Percentiles rank a stretch among this genome's conserved stretches.
phyloP scores from a whole-genome alignment of 1,139 yeast species.

The Geotrichum histeridarum region DNA sequence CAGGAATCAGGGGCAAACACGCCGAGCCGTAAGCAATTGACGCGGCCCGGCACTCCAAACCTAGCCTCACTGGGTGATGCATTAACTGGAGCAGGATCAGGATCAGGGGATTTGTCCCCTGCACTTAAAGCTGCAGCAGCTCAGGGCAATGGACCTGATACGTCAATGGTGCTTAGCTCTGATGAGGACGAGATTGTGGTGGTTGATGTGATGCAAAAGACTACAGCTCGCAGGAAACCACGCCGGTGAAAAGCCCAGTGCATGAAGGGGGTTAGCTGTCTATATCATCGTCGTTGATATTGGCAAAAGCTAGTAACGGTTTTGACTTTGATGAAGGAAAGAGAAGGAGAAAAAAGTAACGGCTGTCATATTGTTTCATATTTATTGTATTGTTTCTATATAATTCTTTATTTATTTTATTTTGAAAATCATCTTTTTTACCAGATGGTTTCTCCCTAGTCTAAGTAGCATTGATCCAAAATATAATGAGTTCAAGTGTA shows the following conservation, averaged over 20 bases:
- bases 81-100: too few relatives aligned
- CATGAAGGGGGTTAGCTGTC: too few relatives aligned
- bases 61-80: too few relatives aligned
- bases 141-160: background rate
- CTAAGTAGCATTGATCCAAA: background rate
- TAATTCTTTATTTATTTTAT: background rate
- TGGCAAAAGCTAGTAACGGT: too few relatives aligned
- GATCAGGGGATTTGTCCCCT: too few relatives aligned
- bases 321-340: background rate
- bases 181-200: conserved; percentile 19
- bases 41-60: too few relatives aligned
- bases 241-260: too few relatives aligned
- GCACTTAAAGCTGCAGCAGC: background rate
- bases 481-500: background rate
- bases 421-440: background rate
- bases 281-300: too few relatives aligned
- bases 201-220: conserved; percentile 19
- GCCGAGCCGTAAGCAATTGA: too few relatives aligned
- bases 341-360: background rate
- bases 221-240: too few relatives aligned
- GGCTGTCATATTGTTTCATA: background rate
- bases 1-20: too few relatives aligned
- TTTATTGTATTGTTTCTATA: background rate
- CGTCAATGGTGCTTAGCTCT: background rate
- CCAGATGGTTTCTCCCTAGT: background rate